phyloP scores from a whole-genome alignment of 2,329 filamentous ascomycete genomes.

The Penicillium digitatum region DNA sequence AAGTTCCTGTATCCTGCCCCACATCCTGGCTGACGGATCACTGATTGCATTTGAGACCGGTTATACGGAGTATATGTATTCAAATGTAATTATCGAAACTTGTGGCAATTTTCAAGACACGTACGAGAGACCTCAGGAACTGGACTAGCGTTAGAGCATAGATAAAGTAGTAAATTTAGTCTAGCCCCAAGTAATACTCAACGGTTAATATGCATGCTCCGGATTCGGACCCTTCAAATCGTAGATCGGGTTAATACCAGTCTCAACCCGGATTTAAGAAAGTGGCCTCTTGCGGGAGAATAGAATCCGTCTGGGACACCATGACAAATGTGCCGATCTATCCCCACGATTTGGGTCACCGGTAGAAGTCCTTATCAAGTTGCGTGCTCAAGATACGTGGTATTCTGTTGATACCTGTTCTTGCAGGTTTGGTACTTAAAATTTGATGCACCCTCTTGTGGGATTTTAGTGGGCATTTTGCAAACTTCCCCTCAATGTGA shows the following conservation, averaged over 20 bases:
- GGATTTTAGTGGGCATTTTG: neutral
- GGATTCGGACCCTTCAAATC: conserved; percentile 24
- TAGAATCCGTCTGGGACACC: conserved; percentile 33
- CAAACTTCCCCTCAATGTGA: conserved; percentile 3
- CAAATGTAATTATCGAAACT: neutral
- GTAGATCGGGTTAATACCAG: conserved; percentile 17
- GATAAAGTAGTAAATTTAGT: neutral
- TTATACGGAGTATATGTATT: neutral
- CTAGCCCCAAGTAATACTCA: neutral
- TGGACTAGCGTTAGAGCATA: neutral
- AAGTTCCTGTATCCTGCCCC: conserved; percentile 23
- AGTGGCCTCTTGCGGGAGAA: conserved; percentile 29
- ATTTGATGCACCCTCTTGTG: neutral
- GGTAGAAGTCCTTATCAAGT: conserved; percentile 18
- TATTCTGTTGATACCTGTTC: conserved; percentile 9
- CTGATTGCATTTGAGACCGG: conserved; percentile 3
- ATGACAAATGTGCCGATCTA: conserved; percentile 38
- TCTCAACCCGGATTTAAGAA: conserved; percentile 10
- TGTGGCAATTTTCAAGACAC: conserved; percentile 2
- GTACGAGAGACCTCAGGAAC: conserved; percentile 6
- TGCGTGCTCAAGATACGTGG: conserved; percentile 6
- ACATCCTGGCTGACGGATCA: conserved; percentile 24
- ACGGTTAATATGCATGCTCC: conserved; percentile 20
- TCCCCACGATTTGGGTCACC: conserved; percentile 34
- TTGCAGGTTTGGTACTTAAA: neutral